Conservation (phyloP, 805 yeast species). For the Yamadazyma sp. region DNA sequence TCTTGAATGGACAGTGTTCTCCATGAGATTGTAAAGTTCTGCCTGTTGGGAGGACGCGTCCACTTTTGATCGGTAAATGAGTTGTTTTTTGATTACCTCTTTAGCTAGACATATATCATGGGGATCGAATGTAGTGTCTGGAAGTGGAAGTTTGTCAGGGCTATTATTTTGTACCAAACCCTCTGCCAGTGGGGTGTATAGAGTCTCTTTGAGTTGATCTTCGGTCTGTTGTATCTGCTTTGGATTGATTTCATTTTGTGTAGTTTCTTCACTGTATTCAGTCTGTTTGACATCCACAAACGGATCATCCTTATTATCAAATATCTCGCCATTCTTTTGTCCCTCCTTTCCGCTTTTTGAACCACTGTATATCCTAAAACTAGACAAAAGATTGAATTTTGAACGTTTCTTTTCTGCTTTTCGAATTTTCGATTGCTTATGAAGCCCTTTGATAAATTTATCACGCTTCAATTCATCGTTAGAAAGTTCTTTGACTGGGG, state of each 20-base stretch:
- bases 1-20: conserved; percentile 60
- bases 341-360: too few species aligned
- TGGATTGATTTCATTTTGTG: too few species aligned
- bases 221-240: neutral
- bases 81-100: conserved; percentile 21
- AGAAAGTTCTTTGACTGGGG: neutral
- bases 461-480: conserved; percentile 1
- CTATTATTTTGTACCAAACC: too few species aligned
- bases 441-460: neutral
- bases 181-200: too few species aligned
- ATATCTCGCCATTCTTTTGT: too few species aligned
- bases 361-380: too few species aligned
- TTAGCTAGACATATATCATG: conserved; percentile 19
- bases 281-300: too few species aligned
- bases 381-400: neutral
- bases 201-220: too few species aligned
- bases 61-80: conserved; percentile 21
- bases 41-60: conserved; percentile 28
- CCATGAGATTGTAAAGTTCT: conserved; percentile 58
- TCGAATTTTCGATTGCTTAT: neutral
- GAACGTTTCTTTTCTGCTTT: neutral
- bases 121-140: too few species aligned
- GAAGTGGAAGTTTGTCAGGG: too few species aligned
- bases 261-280: too few species aligned
- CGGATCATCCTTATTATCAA: too few species aligned